Evolutionary conservation across 2,329 filamentous ascomycete species (phyloP).

Genomic region (Plenodomus biglobosus): DNA sequence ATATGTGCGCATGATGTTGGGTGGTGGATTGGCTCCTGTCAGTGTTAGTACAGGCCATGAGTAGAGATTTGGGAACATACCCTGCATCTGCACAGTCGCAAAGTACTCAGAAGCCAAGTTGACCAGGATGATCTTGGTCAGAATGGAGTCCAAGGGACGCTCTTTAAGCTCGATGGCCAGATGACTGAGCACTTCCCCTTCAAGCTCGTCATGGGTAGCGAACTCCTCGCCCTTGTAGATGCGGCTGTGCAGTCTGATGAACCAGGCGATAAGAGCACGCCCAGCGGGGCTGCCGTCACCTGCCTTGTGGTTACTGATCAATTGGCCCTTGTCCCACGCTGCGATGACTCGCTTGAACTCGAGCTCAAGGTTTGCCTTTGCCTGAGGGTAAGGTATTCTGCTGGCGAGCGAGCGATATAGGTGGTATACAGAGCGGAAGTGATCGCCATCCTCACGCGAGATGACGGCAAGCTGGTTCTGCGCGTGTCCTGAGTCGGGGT

Average conservation of each 20-base stretch:
- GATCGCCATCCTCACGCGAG: slow-evolving; percentile 72
- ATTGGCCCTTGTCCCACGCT: slow-evolving; percentile 59
- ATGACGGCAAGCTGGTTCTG: slow-evolving; percentile 92
- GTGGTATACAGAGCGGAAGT: slow-evolving; percentile 84
- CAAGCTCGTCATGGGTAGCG: slow-evolving; percentile 74
- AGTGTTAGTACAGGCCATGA: slow-evolving; percentile 10
- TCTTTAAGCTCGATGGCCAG: slow-evolving; percentile 73
- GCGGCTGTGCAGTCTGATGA: slow-evolving; percentile 80
- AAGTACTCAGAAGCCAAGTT: slow-evolving; percentile 84
- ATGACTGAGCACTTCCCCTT: slow-evolving; percentile 80
- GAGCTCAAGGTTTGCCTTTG: slow-evolving; percentile 72
- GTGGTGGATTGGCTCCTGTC: slow-evolving; percentile 29
- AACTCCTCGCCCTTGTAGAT: slow-evolving; percentile 79
- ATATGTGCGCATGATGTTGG: slow-evolving; percentile 46
- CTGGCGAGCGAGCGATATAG: slow-evolving; percentile 81
- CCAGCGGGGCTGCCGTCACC: slow-evolving; percentile 55
- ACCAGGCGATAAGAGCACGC: slow-evolving; percentile 74
- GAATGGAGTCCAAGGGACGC: slow-evolving; percentile 61
- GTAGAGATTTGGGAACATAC: slow-evolving; percentile 46
- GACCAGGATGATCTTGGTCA: slow-evolving; percentile 79
- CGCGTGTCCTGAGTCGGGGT: slow-evolving; percentile 76
- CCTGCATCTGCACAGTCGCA: slow-evolving; percentile 62
- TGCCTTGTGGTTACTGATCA: slow-evolving; percentile 47
- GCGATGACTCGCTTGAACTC: slow-evolving; percentile 71
- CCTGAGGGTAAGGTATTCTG: slow-evolving; percentile 71